Conservation (phyloP, 768 basidiomycete genomes). For the Albatrellus ellisii region DNA sequence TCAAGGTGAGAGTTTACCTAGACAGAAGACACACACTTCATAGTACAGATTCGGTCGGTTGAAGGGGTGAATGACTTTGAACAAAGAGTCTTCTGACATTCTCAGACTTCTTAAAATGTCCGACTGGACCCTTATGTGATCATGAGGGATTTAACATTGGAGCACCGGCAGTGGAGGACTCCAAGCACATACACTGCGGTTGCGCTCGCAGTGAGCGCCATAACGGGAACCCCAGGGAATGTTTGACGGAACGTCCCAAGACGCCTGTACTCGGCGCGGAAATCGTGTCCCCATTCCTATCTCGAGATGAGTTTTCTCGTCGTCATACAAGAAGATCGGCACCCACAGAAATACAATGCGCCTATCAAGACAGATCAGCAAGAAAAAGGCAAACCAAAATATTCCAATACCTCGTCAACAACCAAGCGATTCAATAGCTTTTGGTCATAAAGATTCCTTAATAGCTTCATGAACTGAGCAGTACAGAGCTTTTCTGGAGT, state of each 20-base stretch:
- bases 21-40: constrained; percentile 33
- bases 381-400: background rate
- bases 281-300: constrained; percentile 81
- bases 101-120: constrained; percentile 61
- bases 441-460: constrained; percentile 38
- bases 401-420: constrained; percentile 56
- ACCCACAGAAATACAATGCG: constrained; percentile 71
- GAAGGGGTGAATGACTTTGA: constrained; percentile 62
- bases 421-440: constrained; percentile 59
- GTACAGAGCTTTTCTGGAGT: constrained; percentile 66
- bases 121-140: constrained; percentile 44
- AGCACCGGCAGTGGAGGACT: background rate
- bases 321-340: background rate
- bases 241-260: constrained; percentile 57
- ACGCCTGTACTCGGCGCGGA: constrained; percentile 58
- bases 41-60: constrained; percentile 74
- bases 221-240: constrained; percentile 64
- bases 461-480: constrained; percentile 35
- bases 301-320: background rate
- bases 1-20: background rate
- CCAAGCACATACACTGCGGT: constrained; percentile 40
- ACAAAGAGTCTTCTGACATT: constrained; percentile 42
- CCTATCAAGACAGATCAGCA: constrained; percentile 25
- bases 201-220: constrained; percentile 81
- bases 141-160: constrained; percentile 2